Conservation (phyloP, 2,329 filamentous ascomycete genomes). For the Beauveria caledonica region DNA sequence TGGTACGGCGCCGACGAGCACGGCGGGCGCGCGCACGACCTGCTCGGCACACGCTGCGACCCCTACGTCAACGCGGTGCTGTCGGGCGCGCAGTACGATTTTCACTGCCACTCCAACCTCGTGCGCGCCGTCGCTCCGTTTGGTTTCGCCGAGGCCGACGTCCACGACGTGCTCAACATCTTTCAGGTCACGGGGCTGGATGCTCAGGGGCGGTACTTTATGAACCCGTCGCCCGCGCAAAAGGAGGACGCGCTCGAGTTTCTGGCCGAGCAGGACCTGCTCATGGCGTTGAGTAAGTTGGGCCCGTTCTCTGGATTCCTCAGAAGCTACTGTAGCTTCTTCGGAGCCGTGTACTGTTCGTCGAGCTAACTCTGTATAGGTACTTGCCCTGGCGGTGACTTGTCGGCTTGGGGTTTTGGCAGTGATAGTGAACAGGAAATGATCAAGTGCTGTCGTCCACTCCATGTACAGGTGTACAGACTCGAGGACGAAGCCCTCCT, state of each 20-base stretch:
- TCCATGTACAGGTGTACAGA: conserved; percentile 65
- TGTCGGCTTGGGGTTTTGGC: conserved; percentile 76
- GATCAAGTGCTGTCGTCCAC: conserved; percentile 60
- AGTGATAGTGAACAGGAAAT: conserved; percentile 59
- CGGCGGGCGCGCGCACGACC: conserved; percentile 65
- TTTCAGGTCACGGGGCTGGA: conserved; percentile 80
- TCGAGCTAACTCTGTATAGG: conserved; percentile 26
- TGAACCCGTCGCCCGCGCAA: conserved; percentile 53
- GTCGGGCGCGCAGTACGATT: conserved; percentile 64
- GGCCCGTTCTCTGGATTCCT: not conserved
- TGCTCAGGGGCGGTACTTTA: conserved; percentile 65
- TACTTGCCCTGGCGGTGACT: conserved; percentile 73
- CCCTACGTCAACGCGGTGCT: conserved; percentile 75
- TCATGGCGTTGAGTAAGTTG: conserved; percentile 47
- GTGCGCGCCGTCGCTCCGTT: conserved; percentile 61
- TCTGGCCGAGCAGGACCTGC: conserved; percentile 68
- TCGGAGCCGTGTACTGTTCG: conserved; percentile 24
- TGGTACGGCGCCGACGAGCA: conserved; percentile 51
- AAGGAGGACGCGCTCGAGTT: conserved; percentile 61
- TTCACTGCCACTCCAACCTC: conserved; percentile 78
- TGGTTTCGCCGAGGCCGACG: conserved; percentile 62
- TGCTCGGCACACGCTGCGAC: conserved; percentile 76
- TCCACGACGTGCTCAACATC: conserved; percentile 80
- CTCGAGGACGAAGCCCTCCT: conserved; percentile 47
- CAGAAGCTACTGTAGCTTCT: not conserved